A percentile compares a stretch with the other conserved stretches of the same genome.
These are phyloP conservation scores for Microglena sp. DNA, from an alignment of 139 green algal genomes.

Conservation along the genomic window DNA sequence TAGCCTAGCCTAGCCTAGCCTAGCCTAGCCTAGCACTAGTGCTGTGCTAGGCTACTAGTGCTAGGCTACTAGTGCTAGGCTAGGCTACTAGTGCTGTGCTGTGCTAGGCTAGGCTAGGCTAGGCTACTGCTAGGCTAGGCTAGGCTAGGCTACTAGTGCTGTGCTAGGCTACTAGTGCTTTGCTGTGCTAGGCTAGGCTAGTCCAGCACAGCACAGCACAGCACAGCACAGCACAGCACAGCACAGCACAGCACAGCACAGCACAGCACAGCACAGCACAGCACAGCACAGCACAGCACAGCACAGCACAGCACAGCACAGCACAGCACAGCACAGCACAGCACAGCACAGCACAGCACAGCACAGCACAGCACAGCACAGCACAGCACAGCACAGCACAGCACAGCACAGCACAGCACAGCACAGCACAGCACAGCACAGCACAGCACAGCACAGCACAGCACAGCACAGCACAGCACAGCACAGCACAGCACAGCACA, in stretches of 20 bases:
- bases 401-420: slow-evolving; percentile 2
- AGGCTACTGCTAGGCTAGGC: neutral
- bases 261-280: slow-evolving; percentile 16
- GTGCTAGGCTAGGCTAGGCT: neutral
- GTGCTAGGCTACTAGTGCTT: too few species aligned
- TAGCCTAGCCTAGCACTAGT: too few species aligned
- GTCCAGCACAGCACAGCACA: neutral
- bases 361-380: slow-evolving; percentile 1
- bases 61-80: too few species aligned
- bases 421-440: slow-evolving; percentile 16
- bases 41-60: too few species aligned
- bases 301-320: slow-evolving; percentile 9
- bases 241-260: slow-evolving; percentile 11
- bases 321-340: slow-evolving; percentile 1
- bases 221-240: neutral
- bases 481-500: slow-evolving; percentile 19
- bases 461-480: slow-evolving; percentile 18
- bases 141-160: neutral
- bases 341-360: neutral
- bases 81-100: slow-evolving; percentile 1
- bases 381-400: slow-evolving; percentile 1
- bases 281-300: slow-evolving; percentile 13
- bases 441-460: slow-evolving; percentile 12
- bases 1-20: too few species aligned
- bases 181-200: neutral